Evolutionary conservation across 768 basidiomycete genomes (phyloP).

Genomic region (Boletus fagicola): DNA sequence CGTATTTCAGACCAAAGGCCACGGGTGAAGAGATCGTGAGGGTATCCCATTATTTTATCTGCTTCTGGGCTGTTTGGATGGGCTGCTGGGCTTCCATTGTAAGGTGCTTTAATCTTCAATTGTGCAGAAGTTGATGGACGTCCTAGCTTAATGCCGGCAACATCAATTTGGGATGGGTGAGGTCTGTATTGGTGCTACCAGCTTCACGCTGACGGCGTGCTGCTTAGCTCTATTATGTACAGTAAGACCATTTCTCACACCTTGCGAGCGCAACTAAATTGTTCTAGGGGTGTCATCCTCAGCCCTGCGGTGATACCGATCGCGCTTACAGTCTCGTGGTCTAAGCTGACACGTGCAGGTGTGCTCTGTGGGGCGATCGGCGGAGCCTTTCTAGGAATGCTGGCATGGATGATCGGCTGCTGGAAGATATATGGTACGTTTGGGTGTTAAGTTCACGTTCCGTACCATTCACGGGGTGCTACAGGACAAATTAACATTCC

Average conservation of each 20-base stretch:
- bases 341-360: constrained; percentile 41
- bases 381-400: constrained; percentile 43
- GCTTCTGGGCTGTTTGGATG: constrained; percentile 46
- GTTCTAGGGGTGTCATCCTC: constrained; percentile 44
- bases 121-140: background rate
- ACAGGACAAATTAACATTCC: constrained; percentile 37
- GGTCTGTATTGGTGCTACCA: constrained; percentile 1
- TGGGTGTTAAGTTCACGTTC: background rate
- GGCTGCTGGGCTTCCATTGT: constrained; percentile 41
- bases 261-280: background rate
- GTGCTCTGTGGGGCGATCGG: constrained; percentile 41
- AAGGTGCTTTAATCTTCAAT: background rate
- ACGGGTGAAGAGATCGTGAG: constrained; percentile 41
- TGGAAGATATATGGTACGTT: constrained; percentile 46
- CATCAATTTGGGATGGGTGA: constrained; percentile 48
- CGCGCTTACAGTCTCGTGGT: constrained; percentile 46
- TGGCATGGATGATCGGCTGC: constrained; percentile 52
- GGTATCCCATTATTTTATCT: constrained; percentile 40
- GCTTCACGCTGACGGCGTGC: constrained; percentile 4
- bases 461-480: background rate
- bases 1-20: constrained; percentile 39
- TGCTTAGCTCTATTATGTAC: constrained; percentile 43
- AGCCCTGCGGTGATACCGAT: constrained; percentile 53
- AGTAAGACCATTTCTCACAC: constrained; percentile 26
- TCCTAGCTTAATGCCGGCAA: constrained; percentile 42